Base-by-base conservation (phyloP, 805 yeast species). In the Ogataea paraovalis region DNA sequence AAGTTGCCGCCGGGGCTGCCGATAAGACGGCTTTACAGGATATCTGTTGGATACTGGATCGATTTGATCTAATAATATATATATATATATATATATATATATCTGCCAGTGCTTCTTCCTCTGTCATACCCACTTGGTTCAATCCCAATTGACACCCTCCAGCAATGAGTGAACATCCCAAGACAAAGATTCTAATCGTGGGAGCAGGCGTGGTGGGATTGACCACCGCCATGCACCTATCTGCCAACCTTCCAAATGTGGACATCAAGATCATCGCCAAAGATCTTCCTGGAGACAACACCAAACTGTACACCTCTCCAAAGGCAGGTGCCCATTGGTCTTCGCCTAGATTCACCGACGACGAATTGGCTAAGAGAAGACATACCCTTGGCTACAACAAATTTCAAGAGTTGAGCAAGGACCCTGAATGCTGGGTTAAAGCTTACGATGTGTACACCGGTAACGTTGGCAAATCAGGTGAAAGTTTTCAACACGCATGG, bases 311-410 rank as follows among this genome's bases (percentile, higher is more conserved):
- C 57, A 73, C 86, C 1, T 80, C 85, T 0, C 86, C 87, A 2
- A 78, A 72, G 59, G 89, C 87, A 1, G 88, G 89, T 4, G 89
- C 88, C 32, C 80, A 82, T 51, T 83, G 88, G 86, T 68, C 61
- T n/a, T 66, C 74, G 3, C 65, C 66, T 47, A 70, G 72, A n/a
- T 41, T 56, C 8, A 44, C 49, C 9, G 56, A 59, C 3, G 50
- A 46, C 12, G 27, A n/a, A 5, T 12, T 38, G 2, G 14, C 23
- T 9, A 32, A 23, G 22, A 69, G 71, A 41, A 55, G 67, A 44
- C 78, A 73, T 44, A 47, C 47, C 27, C 50, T 54, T 6, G 69
- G 69, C 0, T 75, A 75, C 53, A 48, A 47, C 2, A 66, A 63
- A 39, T 66, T 73, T 32, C 43, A 59, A 34, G 60, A 61, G 14